Conservation (phyloP, 371 early-diverging fungal species). For the Syncephalastrum sp. region DNA sequence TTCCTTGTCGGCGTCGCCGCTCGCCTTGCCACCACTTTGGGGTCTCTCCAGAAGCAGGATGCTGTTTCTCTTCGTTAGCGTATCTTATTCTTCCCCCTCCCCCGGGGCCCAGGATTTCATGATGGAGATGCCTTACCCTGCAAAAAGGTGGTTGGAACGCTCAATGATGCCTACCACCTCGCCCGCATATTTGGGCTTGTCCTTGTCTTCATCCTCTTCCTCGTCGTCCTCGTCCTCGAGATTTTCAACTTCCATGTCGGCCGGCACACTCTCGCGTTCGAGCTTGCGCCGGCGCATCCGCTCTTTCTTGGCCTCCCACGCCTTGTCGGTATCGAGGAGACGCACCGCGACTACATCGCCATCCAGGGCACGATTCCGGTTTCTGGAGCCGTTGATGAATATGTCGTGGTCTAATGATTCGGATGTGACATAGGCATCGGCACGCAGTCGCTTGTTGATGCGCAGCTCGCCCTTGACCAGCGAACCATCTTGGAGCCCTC, state of each 20-base stretch:
- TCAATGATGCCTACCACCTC: constrained; percentile 56
- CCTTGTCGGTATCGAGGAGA: constrained; percentile 50
- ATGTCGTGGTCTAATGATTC: constrained; percentile 47
- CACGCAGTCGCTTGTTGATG: constrained; percentile 61
- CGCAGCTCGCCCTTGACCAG: constrained; percentile 56
- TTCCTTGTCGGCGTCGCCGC: constrained; percentile 5
- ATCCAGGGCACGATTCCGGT: constrained; percentile 78
- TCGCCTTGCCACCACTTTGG: not conserved
- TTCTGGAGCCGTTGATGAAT: constrained; percentile 52
- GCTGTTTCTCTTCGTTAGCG: not conserved
- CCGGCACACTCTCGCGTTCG: constrained; percentile 7
- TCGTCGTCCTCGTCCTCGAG: constrained; percentile 7
- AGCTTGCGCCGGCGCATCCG: constrained; percentile 21
- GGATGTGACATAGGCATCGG: constrained; percentile 68
- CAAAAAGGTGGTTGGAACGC: constrained; percentile 24
- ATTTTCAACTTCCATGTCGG: not conserved
- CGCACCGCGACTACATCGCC: constrained; percentile 71
- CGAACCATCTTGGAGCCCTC: constrained; percentile 12
- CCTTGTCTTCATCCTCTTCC: constrained; percentile 28
- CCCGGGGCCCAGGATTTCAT: too few species aligned
- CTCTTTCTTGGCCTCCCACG: constrained; percentile 27
- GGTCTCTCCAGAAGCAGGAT: not conserved
- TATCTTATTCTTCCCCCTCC: not conserved
- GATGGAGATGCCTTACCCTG: constrained; percentile 11
- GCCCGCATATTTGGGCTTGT: constrained; percentile 54